Evolutionary conservation across 805 yeast genomes (phyloP).

Genomic region (Kodamaea nitidulidarum): DNA sequence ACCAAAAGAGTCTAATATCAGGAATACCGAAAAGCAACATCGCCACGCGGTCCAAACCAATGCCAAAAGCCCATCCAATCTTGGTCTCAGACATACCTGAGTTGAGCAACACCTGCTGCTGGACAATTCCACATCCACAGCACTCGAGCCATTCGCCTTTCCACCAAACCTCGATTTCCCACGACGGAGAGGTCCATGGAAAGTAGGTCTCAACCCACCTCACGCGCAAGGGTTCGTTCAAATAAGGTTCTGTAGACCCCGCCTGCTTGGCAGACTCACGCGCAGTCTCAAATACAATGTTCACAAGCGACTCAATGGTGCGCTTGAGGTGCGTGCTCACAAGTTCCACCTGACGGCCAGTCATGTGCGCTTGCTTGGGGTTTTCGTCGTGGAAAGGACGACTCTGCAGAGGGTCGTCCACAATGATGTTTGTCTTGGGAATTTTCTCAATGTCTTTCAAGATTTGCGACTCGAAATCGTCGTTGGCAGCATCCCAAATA

Average conservation of each 20-base stretch:
- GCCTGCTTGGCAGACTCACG: constrained; percentile 55
- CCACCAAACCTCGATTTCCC: constrained; percentile 99
- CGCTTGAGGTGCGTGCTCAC: constrained; percentile 77
- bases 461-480: constrained; percentile 38
- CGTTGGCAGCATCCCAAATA: constrained; percentile 58
- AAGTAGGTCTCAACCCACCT: constrained; percentile 95
- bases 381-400: constrained; percentile 54
- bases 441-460: constrained; percentile 56
- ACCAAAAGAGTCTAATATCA: constrained; percentile 92
- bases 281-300: constrained; percentile 75
- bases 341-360: constrained; percentile 61
- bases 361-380: constrained; percentile 80
- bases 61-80: constrained; percentile 96
- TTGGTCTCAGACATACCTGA: constrained; percentile 59
- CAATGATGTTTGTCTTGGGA: constrained; percentile 65
- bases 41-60: constrained; percentile 92
- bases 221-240: constrained; percentile 72
- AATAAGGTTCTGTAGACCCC: constrained; percentile 54
- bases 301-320: constrained; percentile 78
- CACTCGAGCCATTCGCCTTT: constrained; percentile 96
- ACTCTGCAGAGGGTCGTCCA: constrained; percentile 60
- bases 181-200: constrained; percentile 98
- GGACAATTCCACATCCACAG: constrained; percentile 92
- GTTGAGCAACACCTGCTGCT: constrained; percentile 68
- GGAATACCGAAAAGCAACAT: constrained; percentile 95